Conservation (phyloP, 2,329 filamentous ascomycete genomes). For the Rhynchosporium secalis region DNA sequence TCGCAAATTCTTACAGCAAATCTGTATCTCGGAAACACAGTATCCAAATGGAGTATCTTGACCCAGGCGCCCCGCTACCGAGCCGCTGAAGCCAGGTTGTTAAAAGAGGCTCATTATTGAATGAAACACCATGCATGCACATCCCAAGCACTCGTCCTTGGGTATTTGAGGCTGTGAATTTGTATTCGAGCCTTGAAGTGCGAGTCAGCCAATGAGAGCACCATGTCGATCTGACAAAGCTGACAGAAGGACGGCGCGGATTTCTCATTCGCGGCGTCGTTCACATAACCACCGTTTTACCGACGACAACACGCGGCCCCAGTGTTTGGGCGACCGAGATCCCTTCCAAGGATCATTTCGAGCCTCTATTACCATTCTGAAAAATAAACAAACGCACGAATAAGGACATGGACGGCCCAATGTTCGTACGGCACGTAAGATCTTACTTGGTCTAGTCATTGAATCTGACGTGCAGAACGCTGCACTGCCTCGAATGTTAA, state of each 20-base stretch:
- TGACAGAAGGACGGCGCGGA: neutral
- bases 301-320: constrained; percentile 9
- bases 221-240: neutral
- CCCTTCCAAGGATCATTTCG: neutral
- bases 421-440: neutral
- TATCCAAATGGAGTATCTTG: neutral
- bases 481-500: constrained; percentile 15
- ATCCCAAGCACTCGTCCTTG: neutral
- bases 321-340: neutral
- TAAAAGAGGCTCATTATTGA: neutral
- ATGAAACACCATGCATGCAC: neutral
- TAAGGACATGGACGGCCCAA: neutral
- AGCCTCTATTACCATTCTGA: neutral
- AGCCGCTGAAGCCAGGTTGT: neutral
- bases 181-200: neutral
- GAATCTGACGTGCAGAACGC: neutral
- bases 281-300: neutral
- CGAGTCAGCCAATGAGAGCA: constrained; percentile 3
- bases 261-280: constrained; percentile 10
- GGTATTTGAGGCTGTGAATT: neutral
- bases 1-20: neutral
- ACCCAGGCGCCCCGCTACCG: neutral
- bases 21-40: neutral
- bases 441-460: neutral
- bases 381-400: neutral